Evolutionary conservation across 176 grass and related monocot genomes (phyloP).

Genomic region (Triticum dicoccoides): DNA sequence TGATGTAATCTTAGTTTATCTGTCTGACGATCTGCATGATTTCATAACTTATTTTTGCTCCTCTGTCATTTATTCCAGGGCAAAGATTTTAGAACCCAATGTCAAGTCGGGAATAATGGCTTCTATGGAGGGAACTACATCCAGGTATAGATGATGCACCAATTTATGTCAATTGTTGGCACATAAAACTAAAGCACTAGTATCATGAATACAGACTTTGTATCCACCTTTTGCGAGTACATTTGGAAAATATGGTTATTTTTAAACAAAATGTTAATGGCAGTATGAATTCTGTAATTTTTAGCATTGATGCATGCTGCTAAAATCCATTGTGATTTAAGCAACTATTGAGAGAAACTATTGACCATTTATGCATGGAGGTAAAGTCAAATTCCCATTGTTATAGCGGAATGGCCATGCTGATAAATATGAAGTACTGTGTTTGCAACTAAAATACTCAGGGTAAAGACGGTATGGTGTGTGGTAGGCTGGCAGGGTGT

Average conservation of each 20-base stretch:
- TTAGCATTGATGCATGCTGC: not conserved
- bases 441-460: not conserved
- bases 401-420: not conserved
- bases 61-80: conserved; percentile 45
- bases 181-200: not conserved
- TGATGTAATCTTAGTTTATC: not conserved
- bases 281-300: not conserved
- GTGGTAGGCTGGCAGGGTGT: not conserved
- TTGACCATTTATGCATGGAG: not conserved
- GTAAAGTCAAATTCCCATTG: not conserved
- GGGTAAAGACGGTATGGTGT: not conserved
- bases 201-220: not conserved
- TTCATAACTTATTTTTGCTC: conserved; percentile 25
- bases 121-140: conserved; percentile 85
- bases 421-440: not conserved
- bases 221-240: not conserved
- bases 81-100: conserved; percentile 59
- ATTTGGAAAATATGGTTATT: not conserved
- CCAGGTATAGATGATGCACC: conserved; percentile 45
- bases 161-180: not conserved
- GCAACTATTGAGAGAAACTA: not conserved
- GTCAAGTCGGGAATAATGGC: conserved; percentile 56
- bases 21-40: not conserved
- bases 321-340: not conserved
- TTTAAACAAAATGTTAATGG: not conserved